Conservation (phyloP, 495 filamentous ascomycete genomes). For the Massariosphaeria phaeospora region DNA sequence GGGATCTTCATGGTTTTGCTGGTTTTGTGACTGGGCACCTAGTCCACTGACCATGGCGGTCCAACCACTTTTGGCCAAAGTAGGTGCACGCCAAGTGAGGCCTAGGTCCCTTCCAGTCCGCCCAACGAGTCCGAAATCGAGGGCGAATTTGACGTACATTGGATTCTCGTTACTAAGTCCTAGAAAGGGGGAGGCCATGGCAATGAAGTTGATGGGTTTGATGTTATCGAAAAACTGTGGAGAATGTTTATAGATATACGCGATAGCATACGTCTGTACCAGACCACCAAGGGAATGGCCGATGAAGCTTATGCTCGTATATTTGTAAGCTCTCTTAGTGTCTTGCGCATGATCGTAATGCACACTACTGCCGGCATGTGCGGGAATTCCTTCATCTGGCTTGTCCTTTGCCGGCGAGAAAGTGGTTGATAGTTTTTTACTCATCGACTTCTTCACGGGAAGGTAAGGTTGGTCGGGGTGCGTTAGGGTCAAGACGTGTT, state of each 20-base stretch:
- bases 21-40: constrained; percentile 56
- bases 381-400: constrained; percentile 36
- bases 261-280: constrained; percentile 90
- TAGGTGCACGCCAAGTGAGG: constrained; percentile 87
- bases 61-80: constrained; percentile 77
- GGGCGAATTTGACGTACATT: constrained; percentile 90
- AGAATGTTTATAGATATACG: constrained; percentile 95
- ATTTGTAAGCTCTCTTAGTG: constrained; percentile 65
- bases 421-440: constrained; percentile 32
- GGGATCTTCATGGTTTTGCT: constrained; percentile 62
- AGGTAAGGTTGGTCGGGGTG: constrained; percentile 86
- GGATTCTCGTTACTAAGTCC: constrained; percentile 97
- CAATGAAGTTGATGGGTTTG: constrained; percentile 85
- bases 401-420: constrained; percentile 34
- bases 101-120: constrained; percentile 92
- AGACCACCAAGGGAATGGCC: constrained; percentile 89
- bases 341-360: constrained; percentile 39
- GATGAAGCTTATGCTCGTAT: constrained; percentile 94
- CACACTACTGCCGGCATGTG: constrained; percentile 54
- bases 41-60: constrained; percentile 76
- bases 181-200: constrained; percentile 84
- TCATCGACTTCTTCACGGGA: constrained; percentile 56
- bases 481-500: constrained; percentile 79
- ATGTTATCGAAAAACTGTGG: constrained; percentile 86
- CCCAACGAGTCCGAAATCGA: constrained; percentile 93